These are phyloP conservation scores for Colletotrichum sp. DNA, from an alignment of 2,329 filamentous ascomycete genomes.

Conservation along the genomic window DNA sequence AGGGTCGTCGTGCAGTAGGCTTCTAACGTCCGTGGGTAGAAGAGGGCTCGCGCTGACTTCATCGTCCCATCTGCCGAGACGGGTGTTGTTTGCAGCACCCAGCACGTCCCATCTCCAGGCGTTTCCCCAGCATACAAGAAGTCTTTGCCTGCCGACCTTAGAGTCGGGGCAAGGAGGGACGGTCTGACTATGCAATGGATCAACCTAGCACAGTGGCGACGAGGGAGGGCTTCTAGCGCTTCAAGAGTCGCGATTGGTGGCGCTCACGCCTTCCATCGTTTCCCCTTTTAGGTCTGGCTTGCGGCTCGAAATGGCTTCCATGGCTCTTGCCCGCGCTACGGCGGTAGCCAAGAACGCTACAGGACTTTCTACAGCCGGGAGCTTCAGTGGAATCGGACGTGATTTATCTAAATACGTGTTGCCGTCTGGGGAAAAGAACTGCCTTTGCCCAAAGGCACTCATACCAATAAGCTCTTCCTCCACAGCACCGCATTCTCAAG, in stretches of 20 bases:
- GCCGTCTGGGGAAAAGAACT: neutral
- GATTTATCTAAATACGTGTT: neutral
- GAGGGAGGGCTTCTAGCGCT: neutral
- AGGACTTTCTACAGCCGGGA: neutral
- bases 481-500: neutral
- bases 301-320: neutral
- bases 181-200: neutral
- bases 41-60: neutral
- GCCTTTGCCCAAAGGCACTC: neutral
- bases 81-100: conserved; percentile 1
- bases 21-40: neutral
- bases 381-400: too few relatives aligned
- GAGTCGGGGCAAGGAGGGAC: neutral
- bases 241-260: neutral
- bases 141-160: neutral
- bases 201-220: neutral
- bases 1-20: neutral
- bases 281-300: neutral
- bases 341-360: neutral
- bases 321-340: neutral
- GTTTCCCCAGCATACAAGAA: neutral
- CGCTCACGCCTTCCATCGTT: neutral
- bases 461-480: neutral
- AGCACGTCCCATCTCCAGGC: neutral
- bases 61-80: conserved; percentile 14